phyloP scores from a whole-genome alignment of 768 basidiomycete genomes.

The Mycena kentingensis region DNA sequence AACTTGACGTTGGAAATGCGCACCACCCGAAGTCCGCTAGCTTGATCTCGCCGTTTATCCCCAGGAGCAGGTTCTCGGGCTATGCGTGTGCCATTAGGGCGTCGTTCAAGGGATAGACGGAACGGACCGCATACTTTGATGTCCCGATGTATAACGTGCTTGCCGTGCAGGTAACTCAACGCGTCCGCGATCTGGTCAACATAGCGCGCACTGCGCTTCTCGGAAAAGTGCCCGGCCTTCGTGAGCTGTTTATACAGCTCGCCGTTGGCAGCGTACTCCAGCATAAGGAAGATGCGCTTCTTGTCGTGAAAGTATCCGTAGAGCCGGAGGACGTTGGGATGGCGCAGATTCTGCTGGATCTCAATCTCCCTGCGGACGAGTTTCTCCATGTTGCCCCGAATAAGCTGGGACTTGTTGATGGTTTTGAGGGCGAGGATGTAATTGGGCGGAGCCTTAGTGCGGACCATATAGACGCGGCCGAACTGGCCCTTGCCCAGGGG shows the following conservation, averaged over 20 bases:
- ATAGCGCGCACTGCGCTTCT: constrained; percentile 82
- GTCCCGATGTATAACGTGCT: constrained; percentile 98
- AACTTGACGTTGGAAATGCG: neutral
- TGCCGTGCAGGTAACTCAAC: constrained; percentile 84
- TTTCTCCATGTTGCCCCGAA: constrained; percentile 89
- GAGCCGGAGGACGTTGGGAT: constrained; percentile 89
- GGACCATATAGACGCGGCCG: constrained; percentile 97
- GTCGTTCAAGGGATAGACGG: neutral
- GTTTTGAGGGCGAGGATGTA: constrained; percentile 98
- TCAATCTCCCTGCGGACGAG: constrained; percentile 97
- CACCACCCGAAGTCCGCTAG: constrained; percentile 99
- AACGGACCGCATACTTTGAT: constrained; percentile 73
- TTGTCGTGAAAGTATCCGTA: constrained; percentile 85
- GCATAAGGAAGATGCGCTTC: constrained; percentile 80
- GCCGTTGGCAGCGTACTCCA: constrained; percentile 80
- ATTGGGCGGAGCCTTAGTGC: constrained; percentile 83
- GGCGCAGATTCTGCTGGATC: constrained; percentile 94
- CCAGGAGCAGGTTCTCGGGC: constrained; percentile 85
- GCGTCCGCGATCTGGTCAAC: constrained; percentile 99
- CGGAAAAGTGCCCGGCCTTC: constrained; percentile 65
- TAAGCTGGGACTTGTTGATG: constrained; percentile 94
- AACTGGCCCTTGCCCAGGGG: constrained; percentile 98
- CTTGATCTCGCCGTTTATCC: constrained; percentile 95
- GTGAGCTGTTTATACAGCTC: constrained; percentile 81
- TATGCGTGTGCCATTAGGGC: neutral